Evolutionary conservation across 305 asterid genomes (phyloP).

Genomic region (Fraxinus paxiana): DNA sequence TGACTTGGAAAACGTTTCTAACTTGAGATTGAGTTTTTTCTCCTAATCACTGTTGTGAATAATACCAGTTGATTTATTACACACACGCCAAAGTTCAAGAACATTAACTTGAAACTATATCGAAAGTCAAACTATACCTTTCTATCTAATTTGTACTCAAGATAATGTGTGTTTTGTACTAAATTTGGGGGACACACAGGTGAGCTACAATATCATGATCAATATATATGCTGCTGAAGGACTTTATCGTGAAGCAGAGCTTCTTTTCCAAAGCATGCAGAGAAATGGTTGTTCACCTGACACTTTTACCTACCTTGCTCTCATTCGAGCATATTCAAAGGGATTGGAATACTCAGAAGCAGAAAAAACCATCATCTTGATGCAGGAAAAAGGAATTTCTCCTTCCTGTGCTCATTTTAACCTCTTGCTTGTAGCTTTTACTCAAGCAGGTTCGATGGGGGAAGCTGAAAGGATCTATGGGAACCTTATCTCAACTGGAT

Average conservation of each 20-base stretch:
- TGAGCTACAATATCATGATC: slow-evolving; percentile 68
- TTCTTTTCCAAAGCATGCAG: slow-evolving; percentile 52
- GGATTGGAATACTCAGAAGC: slow-evolving; percentile 47
- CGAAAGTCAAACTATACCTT: not conserved
- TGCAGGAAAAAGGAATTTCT: slow-evolving; percentile 63
- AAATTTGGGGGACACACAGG: slow-evolving; percentile 36
- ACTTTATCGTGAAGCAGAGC: slow-evolving; percentile 56
- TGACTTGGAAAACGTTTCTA: not conserved
- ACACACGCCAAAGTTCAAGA: not conserved
- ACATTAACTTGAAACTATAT: not conserved
- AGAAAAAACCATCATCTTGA: slow-evolving; percentile 43
- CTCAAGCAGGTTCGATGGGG: slow-evolving; percentile 49
- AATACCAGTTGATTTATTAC: not conserved
- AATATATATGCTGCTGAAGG: slow-evolving; percentile 57
- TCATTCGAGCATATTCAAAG: slow-evolving; percentile 56
- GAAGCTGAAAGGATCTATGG: slow-evolving; percentile 62
- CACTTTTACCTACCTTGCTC: slow-evolving; percentile 58
- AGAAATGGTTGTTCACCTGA: slow-evolving; percentile 48
- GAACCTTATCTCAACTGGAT: slow-evolving; percentile 35
- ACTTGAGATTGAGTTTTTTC: not conserved
- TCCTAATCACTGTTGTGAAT: not conserved
- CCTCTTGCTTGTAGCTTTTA: slow-evolving; percentile 46
- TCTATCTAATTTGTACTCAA: not conserved
- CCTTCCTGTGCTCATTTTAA: slow-evolving; percentile 60
- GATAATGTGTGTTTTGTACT: not conserved